Evolutionary conservation across 306 rosid genomes (phyloP).

Genomic region (Myrica gale): DNA sequence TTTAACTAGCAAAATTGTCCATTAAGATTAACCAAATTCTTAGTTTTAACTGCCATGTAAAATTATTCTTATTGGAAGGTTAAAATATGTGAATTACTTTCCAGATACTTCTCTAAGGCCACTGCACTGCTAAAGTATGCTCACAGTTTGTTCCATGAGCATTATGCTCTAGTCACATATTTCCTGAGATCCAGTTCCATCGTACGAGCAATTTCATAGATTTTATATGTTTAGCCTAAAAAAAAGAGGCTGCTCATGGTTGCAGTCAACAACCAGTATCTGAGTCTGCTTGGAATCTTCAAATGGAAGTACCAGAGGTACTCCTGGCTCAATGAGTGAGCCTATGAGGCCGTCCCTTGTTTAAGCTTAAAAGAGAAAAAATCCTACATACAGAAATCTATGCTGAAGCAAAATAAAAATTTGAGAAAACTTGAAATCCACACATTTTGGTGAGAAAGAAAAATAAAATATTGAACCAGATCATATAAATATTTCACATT

Average conservation of each 20-base stretch:
- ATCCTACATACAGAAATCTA: neutral
- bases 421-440: neutral
- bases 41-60: neutral
- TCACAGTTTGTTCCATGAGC: neutral
- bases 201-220: neutral
- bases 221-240: too few species aligned
- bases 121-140: neutral
- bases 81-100: neutral
- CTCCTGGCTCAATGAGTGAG: neutral
- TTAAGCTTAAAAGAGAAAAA: neutral
- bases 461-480: neutral
- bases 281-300: neutral
- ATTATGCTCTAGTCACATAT: neutral
- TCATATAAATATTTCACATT: neutral
- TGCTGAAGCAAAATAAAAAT: neutral
- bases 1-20: neutral
- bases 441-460: neutral
- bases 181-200: neutral
- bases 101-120: too few species aligned
- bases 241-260: conserved; percentile 1
- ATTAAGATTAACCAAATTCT: conserved; percentile 2
- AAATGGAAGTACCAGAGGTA: neutral
- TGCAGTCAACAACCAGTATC: neutral
- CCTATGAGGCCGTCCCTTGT: neutral
- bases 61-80: neutral